These are phyloP conservation scores for Paulownia fortunei DNA, from an alignment of 257 asterid species.

Conservation along the genomic window DNA sequence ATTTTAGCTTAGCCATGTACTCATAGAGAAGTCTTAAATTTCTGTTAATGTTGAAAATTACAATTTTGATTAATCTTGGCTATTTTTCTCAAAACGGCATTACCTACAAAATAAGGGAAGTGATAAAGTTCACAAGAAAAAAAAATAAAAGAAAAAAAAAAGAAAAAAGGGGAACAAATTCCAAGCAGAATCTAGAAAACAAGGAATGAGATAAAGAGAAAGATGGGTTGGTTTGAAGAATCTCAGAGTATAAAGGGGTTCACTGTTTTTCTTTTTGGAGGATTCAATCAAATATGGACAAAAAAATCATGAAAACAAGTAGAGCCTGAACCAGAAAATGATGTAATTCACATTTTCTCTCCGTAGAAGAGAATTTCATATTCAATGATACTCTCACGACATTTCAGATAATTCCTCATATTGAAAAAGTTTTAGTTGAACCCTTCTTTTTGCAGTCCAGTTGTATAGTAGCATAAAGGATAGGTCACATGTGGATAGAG, in stretches of 20 bases:
- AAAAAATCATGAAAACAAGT: constrained; percentile 45
- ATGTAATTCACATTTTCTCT: constrained; percentile 36
- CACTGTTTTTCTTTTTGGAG: neutral
- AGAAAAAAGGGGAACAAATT: too few relatives aligned
- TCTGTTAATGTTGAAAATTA: too few relatives aligned
- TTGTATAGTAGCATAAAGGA: constrained; percentile 91
- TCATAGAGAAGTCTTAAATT: too few relatives aligned
- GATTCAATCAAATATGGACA: constrained; percentile 30
- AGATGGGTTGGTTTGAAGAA: neutral
- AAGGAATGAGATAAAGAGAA: neutral
- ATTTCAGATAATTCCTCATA: constrained; percentile 83
- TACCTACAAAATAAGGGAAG: too few relatives aligned
- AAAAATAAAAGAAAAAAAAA: neutral
- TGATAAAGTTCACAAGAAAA: too few relatives aligned
- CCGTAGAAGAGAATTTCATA: constrained; percentile 64
- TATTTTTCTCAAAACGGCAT: too few relatives aligned
- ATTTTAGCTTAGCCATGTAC: too few relatives aligned
- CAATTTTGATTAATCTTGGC: too few relatives aligned
- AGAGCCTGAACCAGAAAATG: constrained; percentile 39
- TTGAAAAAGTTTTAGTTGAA: constrained; percentile 74
- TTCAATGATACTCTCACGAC: constrained; percentile 88
- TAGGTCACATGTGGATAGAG: constrained; percentile 97
- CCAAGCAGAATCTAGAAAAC: too few relatives aligned
- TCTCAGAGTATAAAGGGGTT: neutral
- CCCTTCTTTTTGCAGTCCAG: constrained; percentile 89